Evolutionary conservation across 129 eudicot species (phyloP), one percentile per base, ranked within the genome.

Genomic region (Ambrosia artemisiifolia): DNA sequence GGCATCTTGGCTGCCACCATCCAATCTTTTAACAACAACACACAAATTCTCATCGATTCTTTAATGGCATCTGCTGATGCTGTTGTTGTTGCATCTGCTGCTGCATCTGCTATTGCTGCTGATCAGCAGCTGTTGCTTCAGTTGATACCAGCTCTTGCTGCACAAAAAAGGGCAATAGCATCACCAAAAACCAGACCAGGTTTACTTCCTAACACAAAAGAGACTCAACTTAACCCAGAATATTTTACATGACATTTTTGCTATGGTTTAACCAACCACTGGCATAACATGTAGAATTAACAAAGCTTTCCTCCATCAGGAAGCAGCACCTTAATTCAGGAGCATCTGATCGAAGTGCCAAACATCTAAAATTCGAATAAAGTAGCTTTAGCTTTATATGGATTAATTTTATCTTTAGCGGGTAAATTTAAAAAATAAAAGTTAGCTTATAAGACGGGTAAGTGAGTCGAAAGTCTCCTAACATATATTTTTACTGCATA

Each of bases 281-380:
- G 60, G 44, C 40, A 12, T 9, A 61, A 61, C 42, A 35, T 20
- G 7, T 46, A 7, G 14, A 47, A 20, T 56, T 40, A 43, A 59
- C 0, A 34, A 34, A 5, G 35, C 62, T 20, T 55, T 28, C 51
- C 56, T 62, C 65, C 77, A 69, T 88, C 67, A 91, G 43, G 88
- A 86, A 75, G 80, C 85, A 70, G 59, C 95, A 46, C 75, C 91
- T 44, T 80, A 66, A 32, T 77, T 71, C 33, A 88, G 84, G 19
- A 92, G 93, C 96, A 83, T 85, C 84, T 88, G 96, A 76, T 92
- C 67, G 4, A 92, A 92, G 77, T 92, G 96, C 97, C 97, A 92
- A 5, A 86, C 93, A 59, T 96, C 97, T 92, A n/a, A n/a, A 24
- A 24, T 24, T 24, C 28, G 28, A 24, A 24, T 24, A 24, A 24